phyloP scores from a whole-genome alignment of 192 early-diverging fungal genomes.

The Backusella parvicylindrica region DNA sequence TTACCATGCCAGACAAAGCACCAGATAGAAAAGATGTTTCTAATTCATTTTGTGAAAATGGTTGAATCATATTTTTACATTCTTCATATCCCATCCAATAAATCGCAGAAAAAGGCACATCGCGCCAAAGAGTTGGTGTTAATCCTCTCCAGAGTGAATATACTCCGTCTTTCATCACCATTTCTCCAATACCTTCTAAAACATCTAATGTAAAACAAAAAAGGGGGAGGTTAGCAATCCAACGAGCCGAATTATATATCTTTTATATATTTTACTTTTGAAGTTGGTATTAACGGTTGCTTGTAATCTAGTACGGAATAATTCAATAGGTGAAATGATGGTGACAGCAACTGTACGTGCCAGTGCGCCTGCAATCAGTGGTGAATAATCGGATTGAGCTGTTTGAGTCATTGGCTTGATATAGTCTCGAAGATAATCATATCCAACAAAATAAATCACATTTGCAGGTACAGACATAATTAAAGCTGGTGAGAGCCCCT shows the following conservation, averaged over 20 bases:
- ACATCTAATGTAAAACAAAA: constrained; percentile 35
- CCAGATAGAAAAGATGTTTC: constrained; percentile 78
- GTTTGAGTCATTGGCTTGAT: constrained; percentile 11
- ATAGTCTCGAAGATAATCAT: constrained; percentile 77
- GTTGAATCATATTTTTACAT: constrained; percentile 51
- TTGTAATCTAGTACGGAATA: constrained; percentile 91
- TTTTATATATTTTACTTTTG: constrained; percentile 20
- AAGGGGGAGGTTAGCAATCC: not conserved
- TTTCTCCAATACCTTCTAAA: constrained; percentile 53
- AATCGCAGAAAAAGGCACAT: constrained; percentile 92
- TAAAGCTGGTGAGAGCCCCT: constrained; percentile 84
- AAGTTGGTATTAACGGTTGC: constrained; percentile 54
- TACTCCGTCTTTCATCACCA: constrained; percentile 57
- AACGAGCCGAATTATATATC: not conserved
- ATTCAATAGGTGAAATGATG: constrained; percentile 87
- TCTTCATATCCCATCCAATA: constrained; percentile 92
- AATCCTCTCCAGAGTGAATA: constrained; percentile 82
- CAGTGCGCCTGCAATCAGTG: constrained; percentile 61
- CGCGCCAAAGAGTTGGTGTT: constrained; percentile 86
- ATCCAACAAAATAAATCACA: constrained; percentile 94
- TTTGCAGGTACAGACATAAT: constrained; percentile 90
- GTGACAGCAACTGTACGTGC: constrained; percentile 80
- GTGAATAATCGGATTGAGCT: constrained; percentile 21
- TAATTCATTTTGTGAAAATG: constrained; percentile 47
- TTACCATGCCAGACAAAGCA: constrained; percentile 79